Evolutionary conservation across 495 filamentous ascomycete species (phyloP).

Genomic region (Bacidia gigantensis): DNA sequence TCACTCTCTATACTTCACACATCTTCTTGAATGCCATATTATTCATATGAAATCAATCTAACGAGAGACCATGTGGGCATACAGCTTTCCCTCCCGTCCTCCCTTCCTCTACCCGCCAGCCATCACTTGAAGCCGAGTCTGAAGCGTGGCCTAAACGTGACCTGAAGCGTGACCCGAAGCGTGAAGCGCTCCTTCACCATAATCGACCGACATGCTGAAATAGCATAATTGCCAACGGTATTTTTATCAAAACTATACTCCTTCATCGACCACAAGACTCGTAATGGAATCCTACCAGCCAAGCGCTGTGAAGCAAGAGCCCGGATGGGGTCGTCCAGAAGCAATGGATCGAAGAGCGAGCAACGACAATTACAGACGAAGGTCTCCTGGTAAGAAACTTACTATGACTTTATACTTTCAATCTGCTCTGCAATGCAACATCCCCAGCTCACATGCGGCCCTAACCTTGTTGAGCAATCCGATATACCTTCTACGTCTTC

Average conservation of each 20-base stretch:
- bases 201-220: background rate
- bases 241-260: no score
- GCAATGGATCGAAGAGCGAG: conserved; percentile 9
- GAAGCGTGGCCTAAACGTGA: no score
- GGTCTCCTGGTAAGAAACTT: conserved; percentile 36
- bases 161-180: no score
- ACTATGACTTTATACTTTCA: background rate
- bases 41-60: conserved; percentile 15
- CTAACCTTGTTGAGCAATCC: no score
- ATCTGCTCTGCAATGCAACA: background rate
- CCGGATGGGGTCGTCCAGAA: conserved; percentile 17
- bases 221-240: no score
- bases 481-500: no score
- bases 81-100: conserved; percentile 15
- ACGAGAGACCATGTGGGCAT: conserved; percentile 19
- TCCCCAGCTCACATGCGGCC: no score
- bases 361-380: conserved; percentile 33
- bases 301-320: conserved; percentile 10
- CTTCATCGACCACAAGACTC: background rate
- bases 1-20: conserved; percentile 23
- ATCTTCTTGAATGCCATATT: conserved; percentile 7
- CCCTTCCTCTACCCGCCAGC: conserved; percentile 15
- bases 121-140: conserved; percentile 21
- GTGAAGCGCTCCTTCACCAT: conserved; percentile 5
- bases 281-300: background rate